These are phyloP conservation scores for Buddleja alternifolia DNA, from an alignment of 257 asterid species.

Conservation along the genomic window DNA sequence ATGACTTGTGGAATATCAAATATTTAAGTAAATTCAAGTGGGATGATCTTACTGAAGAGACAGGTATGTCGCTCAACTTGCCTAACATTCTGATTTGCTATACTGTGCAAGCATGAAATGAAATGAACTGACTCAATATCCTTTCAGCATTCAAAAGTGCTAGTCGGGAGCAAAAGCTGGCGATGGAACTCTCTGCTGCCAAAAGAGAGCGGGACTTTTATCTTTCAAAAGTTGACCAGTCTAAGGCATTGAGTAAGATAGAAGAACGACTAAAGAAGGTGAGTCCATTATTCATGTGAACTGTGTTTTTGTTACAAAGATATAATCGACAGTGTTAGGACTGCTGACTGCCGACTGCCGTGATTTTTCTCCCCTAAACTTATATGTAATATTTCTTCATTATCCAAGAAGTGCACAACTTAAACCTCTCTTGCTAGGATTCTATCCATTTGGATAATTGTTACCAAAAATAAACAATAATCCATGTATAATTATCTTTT, in stretches of 20 bases:
- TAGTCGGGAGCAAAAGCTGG: conserved; percentile 72
- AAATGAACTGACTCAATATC: conserved; percentile 20
- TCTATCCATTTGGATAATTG: too few relatives aligned
- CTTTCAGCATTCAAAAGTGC: conserved; percentile 76
- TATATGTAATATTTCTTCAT: background rate
- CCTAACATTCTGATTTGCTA: conserved; percentile 7
- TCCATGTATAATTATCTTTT: background rate
- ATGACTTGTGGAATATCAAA: conserved; percentile 94
- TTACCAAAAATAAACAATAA: too few relatives aligned
- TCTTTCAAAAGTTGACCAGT: conserved; percentile 77
- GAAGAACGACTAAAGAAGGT: conserved; percentile 88
- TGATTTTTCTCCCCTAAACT: too few relatives aligned
- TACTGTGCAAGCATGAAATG: conserved; percentile 18
- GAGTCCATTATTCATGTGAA: background rate
- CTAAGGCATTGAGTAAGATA: conserved; percentile 60
- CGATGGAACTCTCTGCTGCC: conserved; percentile 79
- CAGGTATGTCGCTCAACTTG: conserved; percentile 42
- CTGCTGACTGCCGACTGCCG: too few relatives aligned
- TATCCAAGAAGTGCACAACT: background rate
- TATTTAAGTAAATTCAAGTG: conserved; percentile 96
- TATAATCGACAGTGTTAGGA: background rate
- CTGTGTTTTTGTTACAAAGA: background rate
- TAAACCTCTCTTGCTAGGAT: background rate
- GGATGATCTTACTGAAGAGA: conserved; percentile 93
- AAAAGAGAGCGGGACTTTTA: conserved; percentile 83